Conservation (phyloP, 148 eudicot genomes). For the Camellia sinensis region DNA sequence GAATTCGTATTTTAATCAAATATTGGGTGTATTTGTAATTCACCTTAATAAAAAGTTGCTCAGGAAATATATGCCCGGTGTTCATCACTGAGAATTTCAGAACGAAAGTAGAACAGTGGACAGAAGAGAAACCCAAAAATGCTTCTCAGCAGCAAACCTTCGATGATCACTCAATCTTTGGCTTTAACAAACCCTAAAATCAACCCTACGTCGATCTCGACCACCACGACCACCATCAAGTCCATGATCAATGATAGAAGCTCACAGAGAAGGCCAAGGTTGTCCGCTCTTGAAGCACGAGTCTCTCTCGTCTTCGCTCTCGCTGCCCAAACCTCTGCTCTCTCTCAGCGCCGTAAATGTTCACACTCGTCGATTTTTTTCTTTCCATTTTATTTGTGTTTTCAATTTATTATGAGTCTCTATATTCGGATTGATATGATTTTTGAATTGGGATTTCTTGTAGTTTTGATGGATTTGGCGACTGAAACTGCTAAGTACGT, state of each 20-base stretch:
- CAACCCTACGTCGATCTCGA: not conserved
- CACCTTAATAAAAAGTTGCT: too few species aligned
- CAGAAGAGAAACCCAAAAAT: constrained; percentile 8
- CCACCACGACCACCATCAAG: constrained; percentile 5
- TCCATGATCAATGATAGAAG: constrained; percentile 23
- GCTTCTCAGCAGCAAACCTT: constrained; percentile 23
- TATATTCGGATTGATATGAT: not conserved
- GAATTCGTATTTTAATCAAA: too few species aligned
- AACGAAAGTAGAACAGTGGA: not conserved
- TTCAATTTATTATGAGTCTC: not conserved
- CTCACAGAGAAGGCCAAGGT: constrained; percentile 16
- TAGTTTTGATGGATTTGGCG: constrained; percentile 67
- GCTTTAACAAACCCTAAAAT: not conserved
- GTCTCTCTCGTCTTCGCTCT: constrained; percentile 81
- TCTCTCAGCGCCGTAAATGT: constrained; percentile 63
- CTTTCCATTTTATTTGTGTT: not conserved
- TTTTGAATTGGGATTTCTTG: constrained; percentile 7
- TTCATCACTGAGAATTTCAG: constrained; percentile 2
- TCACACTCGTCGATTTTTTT: not conserved
- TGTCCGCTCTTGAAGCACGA: constrained; percentile 68
- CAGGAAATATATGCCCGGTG: too few species aligned
- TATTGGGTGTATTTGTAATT: too few species aligned
- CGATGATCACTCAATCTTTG: constrained; percentile 10
- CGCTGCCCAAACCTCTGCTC: constrained; percentile 70
- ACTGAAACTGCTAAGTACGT: constrained; percentile 66